Evolutionary conservation across 257 asterid species (phyloP).

Genomic region (Lycium ferocissimum): DNA sequence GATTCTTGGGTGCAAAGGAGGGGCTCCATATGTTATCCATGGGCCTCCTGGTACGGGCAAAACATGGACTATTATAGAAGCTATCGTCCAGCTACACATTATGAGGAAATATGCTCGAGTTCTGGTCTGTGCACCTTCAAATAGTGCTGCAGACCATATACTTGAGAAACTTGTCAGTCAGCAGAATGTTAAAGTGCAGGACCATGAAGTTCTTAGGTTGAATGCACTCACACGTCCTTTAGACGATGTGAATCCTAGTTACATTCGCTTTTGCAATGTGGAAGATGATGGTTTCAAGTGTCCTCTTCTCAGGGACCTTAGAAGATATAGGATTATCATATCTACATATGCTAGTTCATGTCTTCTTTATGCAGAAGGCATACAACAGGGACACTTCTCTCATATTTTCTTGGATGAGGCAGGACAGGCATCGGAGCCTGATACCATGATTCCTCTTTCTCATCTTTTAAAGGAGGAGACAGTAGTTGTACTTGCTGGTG

Average conservation of each 20-base stretch:
- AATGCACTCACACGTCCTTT: conserved; percentile 75
- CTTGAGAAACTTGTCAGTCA: conserved; percentile 66
- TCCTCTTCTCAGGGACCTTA: conserved; percentile 59
- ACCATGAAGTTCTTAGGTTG: conserved; percentile 69
- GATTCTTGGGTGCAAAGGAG: conserved; percentile 79
- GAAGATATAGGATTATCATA: conserved; percentile 59
- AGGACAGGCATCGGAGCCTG: conserved; percentile 98
- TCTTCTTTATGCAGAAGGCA: conserved; percentile 68
- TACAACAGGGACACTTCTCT: conserved; percentile 74
- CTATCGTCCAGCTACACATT: conserved; percentile 72
- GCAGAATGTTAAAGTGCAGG: conserved; percentile 39
- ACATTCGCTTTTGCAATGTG: conserved; percentile 56
- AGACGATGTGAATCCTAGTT: conserved; percentile 70
- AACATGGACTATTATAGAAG: conserved; percentile 82
- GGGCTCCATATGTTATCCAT: conserved; percentile 81
- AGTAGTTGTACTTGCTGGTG: conserved; percentile 88
- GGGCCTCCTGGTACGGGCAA: conserved; percentile 99
- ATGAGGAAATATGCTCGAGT: conserved; percentile 46
- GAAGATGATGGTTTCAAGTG: conserved; percentile 63
- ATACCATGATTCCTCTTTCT: conserved; percentile 85
- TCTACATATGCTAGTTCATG: conserved; percentile 83
- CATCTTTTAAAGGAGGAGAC: conserved; percentile 55
- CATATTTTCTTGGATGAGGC: conserved; percentile 96
- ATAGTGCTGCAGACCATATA: conserved; percentile 86
- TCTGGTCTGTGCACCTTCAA: conserved; percentile 96